These are phyloP conservation scores for Cladosporium velox DNA, from an alignment of 2,329 filamentous ascomycete species.

Conservation along the genomic window DNA sequence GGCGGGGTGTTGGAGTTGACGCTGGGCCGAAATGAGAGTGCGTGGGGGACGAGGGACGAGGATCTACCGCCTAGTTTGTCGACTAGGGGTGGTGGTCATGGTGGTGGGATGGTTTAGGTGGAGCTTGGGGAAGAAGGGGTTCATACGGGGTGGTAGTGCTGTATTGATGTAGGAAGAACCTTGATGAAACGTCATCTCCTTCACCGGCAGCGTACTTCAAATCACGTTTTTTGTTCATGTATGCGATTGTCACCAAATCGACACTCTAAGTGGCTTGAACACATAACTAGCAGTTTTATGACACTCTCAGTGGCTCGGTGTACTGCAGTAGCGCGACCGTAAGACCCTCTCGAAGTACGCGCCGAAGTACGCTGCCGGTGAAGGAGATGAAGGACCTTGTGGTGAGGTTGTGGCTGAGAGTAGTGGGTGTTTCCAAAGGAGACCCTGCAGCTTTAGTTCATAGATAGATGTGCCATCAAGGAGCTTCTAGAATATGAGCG, in stretches of 20 bases:
- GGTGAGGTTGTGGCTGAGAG: not conserved
- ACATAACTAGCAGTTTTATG: no score
- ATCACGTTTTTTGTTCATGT: no score
- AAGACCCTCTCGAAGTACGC: no score
- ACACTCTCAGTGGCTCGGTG: no score
- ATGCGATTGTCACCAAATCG: no score
- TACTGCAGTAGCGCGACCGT: no score
- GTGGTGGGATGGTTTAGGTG: not conserved
- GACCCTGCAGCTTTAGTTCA: not conserved
- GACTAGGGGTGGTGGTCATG: constrained; percentile 14
- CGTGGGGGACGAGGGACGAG: constrained; percentile 45
- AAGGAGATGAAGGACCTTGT: not conserved
- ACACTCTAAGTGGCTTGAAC: no score
- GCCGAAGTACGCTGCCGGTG: no score
- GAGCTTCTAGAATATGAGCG: not conserved
- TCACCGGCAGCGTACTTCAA: no score
- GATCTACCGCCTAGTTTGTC: constrained; percentile 46
- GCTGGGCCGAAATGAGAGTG: constrained; percentile 45
- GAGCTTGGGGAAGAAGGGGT: not conserved
- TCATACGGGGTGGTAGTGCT: not conserved
- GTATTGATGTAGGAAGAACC: not conserved
- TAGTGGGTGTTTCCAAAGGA: not conserved
- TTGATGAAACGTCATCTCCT: not conserved
- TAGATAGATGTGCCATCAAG: not conserved
- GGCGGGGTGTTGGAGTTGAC: constrained; percentile 47